Evolutionary conservation across 371 early-diverging fungal species (phyloP).

Genomic region (Mucor racemosus): DNA sequence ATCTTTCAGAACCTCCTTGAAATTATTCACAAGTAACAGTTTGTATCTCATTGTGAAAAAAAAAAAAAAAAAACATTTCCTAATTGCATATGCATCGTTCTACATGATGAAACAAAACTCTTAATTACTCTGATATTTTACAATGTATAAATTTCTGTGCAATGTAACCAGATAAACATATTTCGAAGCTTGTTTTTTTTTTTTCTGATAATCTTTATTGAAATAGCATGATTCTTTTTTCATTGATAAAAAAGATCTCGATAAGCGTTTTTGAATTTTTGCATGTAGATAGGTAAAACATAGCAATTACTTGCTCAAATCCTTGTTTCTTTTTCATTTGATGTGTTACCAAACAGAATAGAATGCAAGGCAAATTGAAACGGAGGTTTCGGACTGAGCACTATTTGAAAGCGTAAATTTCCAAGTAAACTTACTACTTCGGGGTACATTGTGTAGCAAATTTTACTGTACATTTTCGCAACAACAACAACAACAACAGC

Average conservation of each 20-base stretch:
- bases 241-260: too few relatives aligned
- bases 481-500: not conserved
- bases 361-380: not conserved
- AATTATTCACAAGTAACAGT: not conserved
- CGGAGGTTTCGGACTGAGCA: conserved; percentile 21
- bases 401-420: not conserved
- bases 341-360: conserved; percentile 2
- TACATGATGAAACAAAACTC: not conserved
- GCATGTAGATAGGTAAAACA: too few relatives aligned
- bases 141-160: not conserved
- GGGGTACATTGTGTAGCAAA: conserved; percentile 20
- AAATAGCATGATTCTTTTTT: not conserved
- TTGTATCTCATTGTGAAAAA: not conserved
- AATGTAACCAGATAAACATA: not conserved
- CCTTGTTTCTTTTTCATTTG: not conserved
- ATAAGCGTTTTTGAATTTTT: too few relatives aligned
- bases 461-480: not conserved
- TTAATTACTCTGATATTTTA: not conserved
- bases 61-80: not conserved
- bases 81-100: not conserved
- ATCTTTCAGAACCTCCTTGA: not conserved
- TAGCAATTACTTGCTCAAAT: too few relatives aligned
- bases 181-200: not conserved
- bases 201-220: not conserved
- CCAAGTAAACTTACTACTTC: conserved; percentile 13